Percentiles rank a stretch among this genome's conserved stretches.
These are phyloP conservation scores for Amanita brunnescens DNA, from an alignment of 768 basidiomycete species.

Conservation along the genomic window DNA sequence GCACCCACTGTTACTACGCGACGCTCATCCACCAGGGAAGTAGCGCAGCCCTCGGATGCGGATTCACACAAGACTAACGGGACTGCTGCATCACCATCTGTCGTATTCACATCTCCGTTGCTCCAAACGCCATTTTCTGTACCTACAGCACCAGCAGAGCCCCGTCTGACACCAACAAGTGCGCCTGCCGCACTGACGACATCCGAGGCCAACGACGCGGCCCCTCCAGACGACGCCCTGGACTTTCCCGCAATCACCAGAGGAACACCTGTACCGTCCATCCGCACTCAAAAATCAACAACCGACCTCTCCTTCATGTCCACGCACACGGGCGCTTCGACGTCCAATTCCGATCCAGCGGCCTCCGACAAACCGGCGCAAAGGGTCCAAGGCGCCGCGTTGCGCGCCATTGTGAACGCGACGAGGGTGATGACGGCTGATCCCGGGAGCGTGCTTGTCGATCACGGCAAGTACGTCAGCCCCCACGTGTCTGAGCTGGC, in stretches of 20 bases:
- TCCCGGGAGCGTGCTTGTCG: conserved; percentile 62
- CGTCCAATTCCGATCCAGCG: conserved; percentile 28
- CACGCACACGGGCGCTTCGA: conserved; percentile 17
- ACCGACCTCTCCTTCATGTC: conserved; percentile 11
- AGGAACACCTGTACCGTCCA: neutral
- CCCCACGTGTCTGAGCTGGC: conserved; percentile 56
- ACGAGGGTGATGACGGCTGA: conserved; percentile 84
- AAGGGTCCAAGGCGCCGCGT: conserved; percentile 50
- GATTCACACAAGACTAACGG: conserved; percentile 11
- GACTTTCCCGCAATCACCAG: neutral
- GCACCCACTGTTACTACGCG: conserved; percentile 13
- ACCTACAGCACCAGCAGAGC: neutral
- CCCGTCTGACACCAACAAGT: neutral
- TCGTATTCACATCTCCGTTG: neutral
- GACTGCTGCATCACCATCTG: neutral
- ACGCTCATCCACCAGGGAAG: conserved; percentile 6
- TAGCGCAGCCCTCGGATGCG: neutral
- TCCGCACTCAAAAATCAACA: neutral
- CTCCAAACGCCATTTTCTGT: conserved; percentile 3
- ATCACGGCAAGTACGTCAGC: conserved; percentile 58
- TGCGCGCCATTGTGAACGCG: conserved; percentile 74
- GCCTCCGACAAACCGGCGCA: conserved; percentile 22
- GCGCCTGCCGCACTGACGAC: neutral
- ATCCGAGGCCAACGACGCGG: neutral
- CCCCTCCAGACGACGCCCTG: neutral